Evolutionary conservation across 2,329 filamentous ascomycete genomes (phyloP).

Genomic region (Podosphaera fusca): DNA sequence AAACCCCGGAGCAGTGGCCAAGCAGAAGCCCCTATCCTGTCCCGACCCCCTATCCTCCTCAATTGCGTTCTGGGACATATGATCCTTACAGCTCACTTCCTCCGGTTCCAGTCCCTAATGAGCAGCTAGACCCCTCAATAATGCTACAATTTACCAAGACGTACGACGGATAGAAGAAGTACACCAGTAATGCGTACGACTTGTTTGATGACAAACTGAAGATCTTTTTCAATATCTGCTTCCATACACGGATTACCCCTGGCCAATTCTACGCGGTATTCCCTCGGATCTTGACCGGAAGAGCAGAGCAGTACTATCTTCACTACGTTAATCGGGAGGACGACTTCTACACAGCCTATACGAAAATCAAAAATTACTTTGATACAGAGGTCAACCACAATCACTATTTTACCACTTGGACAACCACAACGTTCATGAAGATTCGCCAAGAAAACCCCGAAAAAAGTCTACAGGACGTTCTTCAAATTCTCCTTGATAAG

Average conservation of each 20-base stretch:
- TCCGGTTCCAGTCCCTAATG: not conserved
- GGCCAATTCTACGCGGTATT: not conserved
- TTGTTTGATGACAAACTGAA: no score
- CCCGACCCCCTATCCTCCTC: not conserved
- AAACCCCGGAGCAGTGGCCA: no score
- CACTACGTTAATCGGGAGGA: not conserved
- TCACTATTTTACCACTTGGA: no score
- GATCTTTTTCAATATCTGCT: no score
- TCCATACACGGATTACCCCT: no score
- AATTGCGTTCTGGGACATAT: not conserved
- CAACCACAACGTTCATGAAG: not conserved
- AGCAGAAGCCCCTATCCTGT: no score
- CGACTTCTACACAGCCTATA: no score
- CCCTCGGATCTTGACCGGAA: not conserved
- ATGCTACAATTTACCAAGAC: not conserved
- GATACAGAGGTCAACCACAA: no score
- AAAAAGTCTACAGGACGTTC: no score
- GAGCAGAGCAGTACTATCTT: not conserved
- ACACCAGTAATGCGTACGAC: not conserved
- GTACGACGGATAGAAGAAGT: not conserved
- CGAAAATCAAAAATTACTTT: no score
- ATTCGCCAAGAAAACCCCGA: not conserved
- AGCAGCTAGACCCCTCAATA: no score
- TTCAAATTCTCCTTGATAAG: no score
- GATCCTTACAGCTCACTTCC: not conserved